phyloP scores from a whole-genome alignment of 306 rosid genomes.

The Aeschynomene evenia region DNA sequence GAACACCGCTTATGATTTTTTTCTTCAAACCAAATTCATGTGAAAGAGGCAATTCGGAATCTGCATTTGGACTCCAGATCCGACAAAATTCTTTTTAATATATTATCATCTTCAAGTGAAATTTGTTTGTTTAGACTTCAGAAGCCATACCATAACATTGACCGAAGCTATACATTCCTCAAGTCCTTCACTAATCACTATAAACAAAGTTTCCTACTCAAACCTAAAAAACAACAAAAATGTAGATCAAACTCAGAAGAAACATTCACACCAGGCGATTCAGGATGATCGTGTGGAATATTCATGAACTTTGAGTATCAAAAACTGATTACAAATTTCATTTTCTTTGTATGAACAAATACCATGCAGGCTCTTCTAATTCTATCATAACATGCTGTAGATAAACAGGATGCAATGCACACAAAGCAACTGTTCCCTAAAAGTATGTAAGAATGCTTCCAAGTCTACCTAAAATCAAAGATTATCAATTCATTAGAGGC shows the following conservation, averaged over 20 bases:
- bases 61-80: neutral
- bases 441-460: neutral
- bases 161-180: neutral
- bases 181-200: neutral
- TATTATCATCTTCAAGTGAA: neutral
- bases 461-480: neutral
- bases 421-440: neutral
- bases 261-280: neutral
- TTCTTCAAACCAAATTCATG: neutral
- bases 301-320: neutral
- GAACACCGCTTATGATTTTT: neutral
- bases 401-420: conserved; percentile 1
- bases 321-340: neutral
- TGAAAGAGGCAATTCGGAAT: neutral
- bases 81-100: neutral
- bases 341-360: neutral
- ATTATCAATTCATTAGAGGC: conserved; percentile 6
- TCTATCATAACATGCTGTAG: neutral
- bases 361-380: conserved; percentile 12
- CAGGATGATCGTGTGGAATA: neutral
- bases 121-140: too few species aligned
- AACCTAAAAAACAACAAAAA: neutral
- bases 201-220: neutral
- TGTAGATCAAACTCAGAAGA: neutral
- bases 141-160: neutral